Base-by-base conservation (phyloP, 2,329 filamentous ascomycete genomes). In the Colletotrichum chlorophyti region DNA sequence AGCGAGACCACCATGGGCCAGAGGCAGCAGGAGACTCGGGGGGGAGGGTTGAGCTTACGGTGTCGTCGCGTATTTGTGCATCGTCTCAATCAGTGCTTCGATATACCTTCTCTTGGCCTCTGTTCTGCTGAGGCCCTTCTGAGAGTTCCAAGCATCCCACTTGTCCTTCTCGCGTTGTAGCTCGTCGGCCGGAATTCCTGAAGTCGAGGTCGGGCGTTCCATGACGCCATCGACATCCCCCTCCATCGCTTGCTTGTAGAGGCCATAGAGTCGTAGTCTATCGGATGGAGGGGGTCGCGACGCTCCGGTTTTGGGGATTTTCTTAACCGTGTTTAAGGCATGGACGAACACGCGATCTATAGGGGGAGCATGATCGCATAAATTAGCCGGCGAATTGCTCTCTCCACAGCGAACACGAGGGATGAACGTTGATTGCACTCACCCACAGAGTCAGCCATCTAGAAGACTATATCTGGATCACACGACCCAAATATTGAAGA, bases 221-320 rank as follows among this genome's bases (percentile, higher is more conserved):
- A 97, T 96, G 46, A 98, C 92, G 45, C 91, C 91, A 65, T 95
- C 91, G 29, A 98, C 93, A 74, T 99, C 92, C 45, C 95, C 95
- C 79, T 99, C 93, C 95, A 98, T 98, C 62, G 93, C 93, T 76
- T 99, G 95, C 73, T 99, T 99, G 80, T 99, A 99, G 65, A 99
- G 83, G 64, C 95, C 95, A 88, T 99, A 99, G 62, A 99, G 89
- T 58, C 91, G 90, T 66, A 99, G 82, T 57, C 95, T 89, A 70
- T 96, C 93, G 61, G 84, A 80, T 2, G 93, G 86, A 43, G 95
- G 95, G 41, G 95, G 95, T 62, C 95, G 90, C 63, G 91, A 87
- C 49, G 92, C 92, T 63, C 95, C 94, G 15, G 93, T 97, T 70
- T 95, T 94, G 66, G 91, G 91, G 67, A 99, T 96, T 77, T 96